Conservation (phyloP, 306 rosid species). For the Vachellia pachyceras region DNA sequence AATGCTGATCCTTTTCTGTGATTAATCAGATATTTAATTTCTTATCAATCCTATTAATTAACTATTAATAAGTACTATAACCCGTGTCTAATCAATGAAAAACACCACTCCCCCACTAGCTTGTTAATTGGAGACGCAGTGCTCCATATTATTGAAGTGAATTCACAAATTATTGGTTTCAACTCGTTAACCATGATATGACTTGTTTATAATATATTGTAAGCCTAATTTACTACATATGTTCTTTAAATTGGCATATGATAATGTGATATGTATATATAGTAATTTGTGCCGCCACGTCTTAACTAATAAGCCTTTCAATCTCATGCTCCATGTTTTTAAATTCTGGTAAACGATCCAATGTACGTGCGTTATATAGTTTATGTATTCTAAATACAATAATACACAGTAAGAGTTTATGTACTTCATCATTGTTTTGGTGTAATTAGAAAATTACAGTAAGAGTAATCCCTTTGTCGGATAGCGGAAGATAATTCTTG, state of each 20-base stretch:
- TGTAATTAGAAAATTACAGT: too few species aligned
- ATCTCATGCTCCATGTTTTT: neutral
- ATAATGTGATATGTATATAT: neutral
- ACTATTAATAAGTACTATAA: neutral
- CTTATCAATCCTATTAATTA: slow-evolving; percentile 33
- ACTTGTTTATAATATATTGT: neutral
- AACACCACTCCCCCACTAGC: slow-evolving; percentile 36
- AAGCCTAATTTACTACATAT: neutral
- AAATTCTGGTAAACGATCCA: slow-evolving; percentile 10
- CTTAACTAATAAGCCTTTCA: neutral
- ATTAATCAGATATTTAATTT: slow-evolving; percentile 25
- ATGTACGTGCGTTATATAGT: neutral
- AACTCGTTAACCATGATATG: slow-evolving; percentile 10
- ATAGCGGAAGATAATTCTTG: slow-evolving; percentile 26
- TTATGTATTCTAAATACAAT: too few species aligned
- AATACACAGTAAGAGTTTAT: too few species aligned
- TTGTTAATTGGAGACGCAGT: slow-evolving; percentile 37
- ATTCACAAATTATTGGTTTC: slow-evolving; percentile 18
- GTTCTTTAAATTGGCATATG: slow-evolving; percentile 19
- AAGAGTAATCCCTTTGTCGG: slow-evolving; percentile 25
- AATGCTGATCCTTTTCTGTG: slow-evolving; percentile 20
- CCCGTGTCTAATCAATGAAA: slow-evolving; percentile 32
- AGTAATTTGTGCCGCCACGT: slow-evolving; percentile 20
- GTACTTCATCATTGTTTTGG: too few species aligned
- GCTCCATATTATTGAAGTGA: slow-evolving; percentile 32